Percentiles rank a stretch among this genome's conserved stretches.
These are phyloP conservation scores for Thraustotheca clavata DNA, from an alignment of 352 stramenopile species.

Conservation along the genomic window DNA sequence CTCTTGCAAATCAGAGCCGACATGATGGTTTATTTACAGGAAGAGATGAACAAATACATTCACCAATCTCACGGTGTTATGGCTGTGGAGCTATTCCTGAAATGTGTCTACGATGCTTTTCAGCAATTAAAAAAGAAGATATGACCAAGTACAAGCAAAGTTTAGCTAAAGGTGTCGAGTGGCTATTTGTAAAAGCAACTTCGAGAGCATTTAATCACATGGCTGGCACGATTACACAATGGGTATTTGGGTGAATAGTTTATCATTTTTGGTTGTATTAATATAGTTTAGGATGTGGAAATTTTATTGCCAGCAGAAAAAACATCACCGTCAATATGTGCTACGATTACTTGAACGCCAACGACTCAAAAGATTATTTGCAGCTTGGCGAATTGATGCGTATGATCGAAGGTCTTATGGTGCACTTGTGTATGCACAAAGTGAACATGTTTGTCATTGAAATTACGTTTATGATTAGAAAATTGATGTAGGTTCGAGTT, in stretches of 20 bases:
- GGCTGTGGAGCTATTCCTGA: slow-evolving; percentile 57
- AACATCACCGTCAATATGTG: slow-evolving; percentile 23
- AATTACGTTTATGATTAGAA: background rate
- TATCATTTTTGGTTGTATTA: background rate
- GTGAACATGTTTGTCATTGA: slow-evolving; percentile 29
- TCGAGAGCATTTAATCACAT: slow-evolving; percentile 49
- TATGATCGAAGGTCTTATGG: slow-evolving; percentile 53
- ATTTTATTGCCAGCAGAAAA: slow-evolving; percentile 29
- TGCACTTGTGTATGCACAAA: slow-evolving; percentile 62
- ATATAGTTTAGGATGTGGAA: slow-evolving; percentile 32
- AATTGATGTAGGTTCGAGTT: slow-evolving; percentile 20
- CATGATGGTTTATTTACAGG: too few species aligned
- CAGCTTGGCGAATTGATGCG: slow-evolving; percentile 44
- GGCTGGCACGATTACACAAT: slow-evolving; percentile 40
- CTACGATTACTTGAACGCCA: slow-evolving; percentile 24
- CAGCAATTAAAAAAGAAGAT: slow-evolving; percentile 51
- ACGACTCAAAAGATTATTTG: slow-evolving; percentile 33
- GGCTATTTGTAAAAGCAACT: slow-evolving; percentile 52
- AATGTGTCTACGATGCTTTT: slow-evolving; percentile 62
- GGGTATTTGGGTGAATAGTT: slow-evolving; percentile 36
- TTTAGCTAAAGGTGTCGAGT: slow-evolving; percentile 46
- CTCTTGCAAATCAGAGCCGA: too few species aligned
- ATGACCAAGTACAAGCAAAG: slow-evolving; percentile 56
- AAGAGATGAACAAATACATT: too few species aligned
- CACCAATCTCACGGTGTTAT: slow-evolving; percentile 28